Base-by-base conservation (phyloP, 2,329 filamentous ascomycete genomes). In the Alternaria conjuncta region DNA sequence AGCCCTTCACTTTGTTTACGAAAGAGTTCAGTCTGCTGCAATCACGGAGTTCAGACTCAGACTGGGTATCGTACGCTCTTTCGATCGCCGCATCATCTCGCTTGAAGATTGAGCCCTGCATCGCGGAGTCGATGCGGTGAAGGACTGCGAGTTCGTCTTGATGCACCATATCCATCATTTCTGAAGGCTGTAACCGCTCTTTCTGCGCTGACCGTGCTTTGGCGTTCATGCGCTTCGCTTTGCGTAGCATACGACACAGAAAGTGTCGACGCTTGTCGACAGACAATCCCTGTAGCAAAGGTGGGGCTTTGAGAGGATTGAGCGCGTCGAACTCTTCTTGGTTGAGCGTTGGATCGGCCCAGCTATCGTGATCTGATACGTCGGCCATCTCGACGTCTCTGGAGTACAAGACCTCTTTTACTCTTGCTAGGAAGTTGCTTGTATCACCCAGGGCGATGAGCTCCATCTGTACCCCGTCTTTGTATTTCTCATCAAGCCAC, bases 231-330 rank as follows among this genome's bases (percentile, higher is more conserved):
- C 32, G 32, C 32, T 36, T 36, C 7, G 32, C 32, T n/a, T 36
- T 36, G 32, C 32, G 32, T n/a, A 36, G 32, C 32, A 36, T 36
- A 36, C 32, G 32, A 1, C 15, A 36, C 2, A 36, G 32, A 10
- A 36, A 36, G 32, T 36, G 32, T n/a, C 32, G 32, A 8, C 32
- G 32, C 32, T 36, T 36, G 15, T 36, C 32, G 32, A 36, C 32
- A 0, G 32, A 36, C 0, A 36, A 5, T 0, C 7, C 15, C 5
- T 36, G 32, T 5, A 36, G 32, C 32, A 2, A 36, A 36, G 15
- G 2, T 3, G 32, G 32, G 15, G 32, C 32, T 36, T 36, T n/a
- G 4, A 36, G 32, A 5, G 32, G 32, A 1, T 36, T n/a, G 15
- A 36, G 32, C 0, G 32, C 32, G 32, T 36, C 32, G 32, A 36